These are phyloP conservation scores for Acacia concinna DNA, from an alignment of 331 rosid genomes.

Conservation along the genomic window DNA sequence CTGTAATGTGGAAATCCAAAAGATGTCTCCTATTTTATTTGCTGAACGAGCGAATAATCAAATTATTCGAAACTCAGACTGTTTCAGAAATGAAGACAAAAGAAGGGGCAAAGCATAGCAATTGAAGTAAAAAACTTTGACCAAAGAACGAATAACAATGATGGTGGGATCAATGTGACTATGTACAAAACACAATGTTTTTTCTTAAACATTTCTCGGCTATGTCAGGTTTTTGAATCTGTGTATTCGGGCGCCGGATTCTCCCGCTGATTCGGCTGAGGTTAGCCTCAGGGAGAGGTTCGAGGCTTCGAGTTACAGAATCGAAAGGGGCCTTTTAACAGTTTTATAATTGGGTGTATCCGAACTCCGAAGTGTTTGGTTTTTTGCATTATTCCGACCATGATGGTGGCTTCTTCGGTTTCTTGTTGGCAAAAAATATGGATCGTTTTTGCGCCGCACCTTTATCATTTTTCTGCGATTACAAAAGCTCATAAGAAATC, in stretches of 20 bases:
- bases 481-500: conserved; percentile 12
- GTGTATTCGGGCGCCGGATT: conserved; percentile 37
- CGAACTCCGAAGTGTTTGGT: conserved; percentile 33
- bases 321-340: conserved; percentile 1
- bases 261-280: conserved; percentile 29
- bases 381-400: conserved; percentile 2
- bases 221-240: not conserved
- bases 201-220: not conserved
- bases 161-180: not conserved
- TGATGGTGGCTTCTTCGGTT: conserved; percentile 36
- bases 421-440: conserved; percentile 36
- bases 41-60: conserved; percentile 29
- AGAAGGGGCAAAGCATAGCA: conserved; percentile 13
- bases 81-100: conserved; percentile 1
- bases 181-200: conserved; percentile 31
- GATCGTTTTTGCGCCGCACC: conserved; percentile 39
- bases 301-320: not conserved
- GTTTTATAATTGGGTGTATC: conserved; percentile 28
- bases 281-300: not conserved
- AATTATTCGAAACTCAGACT: not conserved
- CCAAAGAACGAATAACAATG: not conserved
- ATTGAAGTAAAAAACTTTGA: not conserved
- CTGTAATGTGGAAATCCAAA: not conserved
- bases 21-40: conserved; percentile 7
- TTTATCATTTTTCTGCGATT: conserved; percentile 42